phyloP scores from a whole-genome alignment of 2,329 filamentous ascomycete species.

The Thelonectria rubi region DNA sequence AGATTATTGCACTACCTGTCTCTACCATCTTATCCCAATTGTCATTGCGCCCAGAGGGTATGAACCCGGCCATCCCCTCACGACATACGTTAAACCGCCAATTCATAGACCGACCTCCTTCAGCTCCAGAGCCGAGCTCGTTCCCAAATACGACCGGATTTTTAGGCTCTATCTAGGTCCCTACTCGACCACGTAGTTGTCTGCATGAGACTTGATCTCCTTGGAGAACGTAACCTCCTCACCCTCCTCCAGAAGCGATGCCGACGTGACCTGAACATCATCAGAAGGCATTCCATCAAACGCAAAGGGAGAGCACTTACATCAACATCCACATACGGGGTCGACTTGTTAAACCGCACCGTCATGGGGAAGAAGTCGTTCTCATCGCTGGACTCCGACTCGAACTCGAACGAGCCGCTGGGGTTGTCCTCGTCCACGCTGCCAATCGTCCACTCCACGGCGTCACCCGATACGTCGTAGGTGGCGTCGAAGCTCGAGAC shows the following conservation, averaged over 20 bases:
- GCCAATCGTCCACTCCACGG: slow-evolving; percentile 93
- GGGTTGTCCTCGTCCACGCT: slow-evolving; percentile 83
- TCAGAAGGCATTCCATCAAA: slow-evolving; percentile 5
- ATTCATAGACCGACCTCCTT: slow-evolving; percentile 35
- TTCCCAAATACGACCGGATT: slow-evolving; percentile 32
- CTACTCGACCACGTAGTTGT: slow-evolving; percentile 80
- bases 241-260: slow-evolving; percentile 76
- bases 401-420: slow-evolving; percentile 93
- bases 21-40: slow-evolving; percentile 36
- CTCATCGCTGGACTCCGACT: slow-evolving; percentile 86
- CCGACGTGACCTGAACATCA: slow-evolving; percentile 65
- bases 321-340: slow-evolving; percentile 91
- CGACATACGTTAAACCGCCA: slow-evolving; percentile 31
- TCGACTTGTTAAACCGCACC: slow-evolving; percentile 85
- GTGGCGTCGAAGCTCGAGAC: slow-evolving; percentile 94
- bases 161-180: slow-evolving; percentile 36
- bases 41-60: slow-evolving; percentile 45
- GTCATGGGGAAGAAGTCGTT: slow-evolving; percentile 98
- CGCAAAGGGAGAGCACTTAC: slow-evolving; percentile 64
- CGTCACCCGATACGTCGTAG: slow-evolving; percentile 93
- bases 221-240: slow-evolving; percentile 86
- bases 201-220: slow-evolving; percentile 79
- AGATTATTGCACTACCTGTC: neutral
- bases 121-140: slow-evolving; percentile 18
- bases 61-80: slow-evolving; percentile 31